A percentile compares a stretch with the other conserved stretches of the same genome.
Conservation (phyloP, 441 rosid genomes). For the Croton setiger region DNA sequence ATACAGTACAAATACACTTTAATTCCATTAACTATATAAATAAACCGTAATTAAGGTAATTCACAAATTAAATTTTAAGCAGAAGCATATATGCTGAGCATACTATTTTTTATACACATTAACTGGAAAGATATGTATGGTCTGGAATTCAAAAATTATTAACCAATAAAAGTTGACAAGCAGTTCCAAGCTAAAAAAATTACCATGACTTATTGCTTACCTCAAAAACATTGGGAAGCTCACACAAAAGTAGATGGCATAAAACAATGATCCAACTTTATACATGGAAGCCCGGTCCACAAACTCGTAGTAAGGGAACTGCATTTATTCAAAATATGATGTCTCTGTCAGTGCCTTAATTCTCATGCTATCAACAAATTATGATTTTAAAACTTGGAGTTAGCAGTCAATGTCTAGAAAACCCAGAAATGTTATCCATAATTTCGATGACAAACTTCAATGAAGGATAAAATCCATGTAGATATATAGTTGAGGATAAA, state of each 20-base stretch:
- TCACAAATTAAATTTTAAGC: not conserved
- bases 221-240: conserved; percentile 99
- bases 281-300: conserved; percentile 97
- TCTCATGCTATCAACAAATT: not conserved
- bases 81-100: not conserved
- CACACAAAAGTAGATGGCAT: conserved; percentile 91
- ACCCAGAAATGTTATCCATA: not conserved
- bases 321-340: conserved; percentile 34
- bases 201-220: conserved; percentile 37
- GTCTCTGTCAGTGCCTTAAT: conserved; percentile 13
- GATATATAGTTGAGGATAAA: not conserved
- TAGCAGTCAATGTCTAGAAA: not conserved
- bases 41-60: not conserved
- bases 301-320: conserved; percentile 96
- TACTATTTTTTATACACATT: not conserved
- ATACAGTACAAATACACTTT: conserved; percentile 2
- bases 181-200: not conserved
- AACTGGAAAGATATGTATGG: conserved; percentile 4
- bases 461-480: not conserved
- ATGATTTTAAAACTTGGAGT: not conserved
- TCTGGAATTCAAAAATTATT: not conserved
- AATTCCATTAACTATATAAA: not conserved
- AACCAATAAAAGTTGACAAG: not conserved
- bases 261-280: conserved; percentile 90
- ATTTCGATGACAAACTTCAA: too few relatives aligned